Percentiles rank a stretch among this genome's conserved stretches.
phyloP scores from a whole-genome alignment of 352 stramenopile genomes.

The Globisporangium echinulatum region DNA sequence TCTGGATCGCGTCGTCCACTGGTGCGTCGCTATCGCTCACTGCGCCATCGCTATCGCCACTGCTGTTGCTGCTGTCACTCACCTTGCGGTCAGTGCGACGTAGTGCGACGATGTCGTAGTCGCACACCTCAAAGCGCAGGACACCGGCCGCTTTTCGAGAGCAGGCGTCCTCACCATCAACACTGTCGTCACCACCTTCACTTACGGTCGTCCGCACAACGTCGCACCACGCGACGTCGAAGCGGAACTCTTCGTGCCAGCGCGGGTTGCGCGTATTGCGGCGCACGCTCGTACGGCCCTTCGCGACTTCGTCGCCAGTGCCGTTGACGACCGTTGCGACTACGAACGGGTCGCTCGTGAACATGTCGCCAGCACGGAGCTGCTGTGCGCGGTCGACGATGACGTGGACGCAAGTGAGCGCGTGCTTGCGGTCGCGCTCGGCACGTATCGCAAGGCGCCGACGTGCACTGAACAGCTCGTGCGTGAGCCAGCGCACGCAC shows the following conservation, averaged over 20 bases:
- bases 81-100: slow-evolving; percentile 5
- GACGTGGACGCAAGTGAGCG: slow-evolving; percentile 57
- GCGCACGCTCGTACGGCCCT: slow-evolving; percentile 43
- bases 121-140: slow-evolving; percentile 21
- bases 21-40: slow-evolving; percentile 8
- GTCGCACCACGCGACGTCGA: slow-evolving; percentile 17
- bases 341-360: slow-evolving; percentile 67
- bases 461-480: slow-evolving; percentile 20
- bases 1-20: slow-evolving; percentile 1
- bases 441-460: slow-evolving; percentile 16
- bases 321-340: slow-evolving; percentile 20
- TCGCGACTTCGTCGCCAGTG: slow-evolving; percentile 22
- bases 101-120: slow-evolving; percentile 32
- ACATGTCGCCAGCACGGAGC: slow-evolving; percentile 44
- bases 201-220: background rate
- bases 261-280: slow-evolving; percentile 46
- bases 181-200: background rate
- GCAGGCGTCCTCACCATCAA: slow-evolving; percentile 13
- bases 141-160: background rate
- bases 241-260: slow-evolving; percentile 71
- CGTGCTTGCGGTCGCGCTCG: slow-evolving; percentile 21
- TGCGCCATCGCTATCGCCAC: background rate
- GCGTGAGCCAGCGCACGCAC: slow-evolving; percentile 20
- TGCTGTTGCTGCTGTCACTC: background rate
- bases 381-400: slow-evolving; percentile 38